phyloP scores from a whole-genome alignment of 2,329 filamentous ascomycete species.

The Neofusicoccum sp. region DNA sequence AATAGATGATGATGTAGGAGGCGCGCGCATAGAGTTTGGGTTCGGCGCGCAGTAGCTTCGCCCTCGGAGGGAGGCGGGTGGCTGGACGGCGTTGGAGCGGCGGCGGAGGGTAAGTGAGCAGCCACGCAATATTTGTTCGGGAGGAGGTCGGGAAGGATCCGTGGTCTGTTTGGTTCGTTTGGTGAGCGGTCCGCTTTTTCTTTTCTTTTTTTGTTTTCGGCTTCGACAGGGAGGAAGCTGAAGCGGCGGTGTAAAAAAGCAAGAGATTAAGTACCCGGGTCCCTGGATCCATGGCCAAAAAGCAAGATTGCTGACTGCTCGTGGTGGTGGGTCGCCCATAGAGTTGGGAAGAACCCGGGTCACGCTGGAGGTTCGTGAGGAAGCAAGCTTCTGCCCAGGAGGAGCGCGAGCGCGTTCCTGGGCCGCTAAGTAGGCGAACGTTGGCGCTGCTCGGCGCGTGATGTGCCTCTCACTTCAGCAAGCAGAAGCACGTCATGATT shows the following conservation, averaged over 20 bases:
- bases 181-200: no score
- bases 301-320: not conserved
- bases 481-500: not conserved
- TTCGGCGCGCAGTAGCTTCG: no score
- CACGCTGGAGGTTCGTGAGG: not conserved
- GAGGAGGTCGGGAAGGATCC: no score
- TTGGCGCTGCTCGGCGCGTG: not conserved
- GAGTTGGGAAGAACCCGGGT: not conserved
- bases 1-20: no score
- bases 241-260: not conserved
- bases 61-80: no score
- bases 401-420: not conserved
- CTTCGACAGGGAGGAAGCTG: not conserved
- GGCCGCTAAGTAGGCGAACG: not conserved
- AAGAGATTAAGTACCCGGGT: not conserved
- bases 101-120: no score
- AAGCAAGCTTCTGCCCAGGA: not conserved
- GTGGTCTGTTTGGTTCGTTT: no score
- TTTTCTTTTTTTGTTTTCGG: not conserved
- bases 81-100: no score
- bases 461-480: not conserved
- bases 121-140: no score
- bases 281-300: not conserved
- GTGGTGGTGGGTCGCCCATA: not conserved
- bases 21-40: no score